Conservation (phyloP, 2,329 filamentous ascomycete species). For the Aspergillus sp. region DNA sequence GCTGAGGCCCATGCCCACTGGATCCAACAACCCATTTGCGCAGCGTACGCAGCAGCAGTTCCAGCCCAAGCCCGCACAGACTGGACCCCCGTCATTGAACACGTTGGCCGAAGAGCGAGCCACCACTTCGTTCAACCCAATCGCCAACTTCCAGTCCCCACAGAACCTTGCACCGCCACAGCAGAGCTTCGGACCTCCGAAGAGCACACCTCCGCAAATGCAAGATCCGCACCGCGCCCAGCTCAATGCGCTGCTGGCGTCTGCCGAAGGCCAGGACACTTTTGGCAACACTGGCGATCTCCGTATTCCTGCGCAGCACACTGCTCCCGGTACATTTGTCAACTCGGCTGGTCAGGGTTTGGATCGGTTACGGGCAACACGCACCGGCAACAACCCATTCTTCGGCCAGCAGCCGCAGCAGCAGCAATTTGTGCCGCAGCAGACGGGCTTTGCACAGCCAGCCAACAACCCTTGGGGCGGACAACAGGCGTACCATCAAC, state of each 20-base stretch:
- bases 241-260: constrained; percentile 82
- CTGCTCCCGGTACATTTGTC: constrained; percentile 91
- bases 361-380: constrained; percentile 66
- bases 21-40: constrained; percentile 97
- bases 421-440: constrained; percentile 53
- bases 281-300: constrained; percentile 97
- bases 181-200: constrained; percentile 30
- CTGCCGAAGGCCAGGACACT: constrained; percentile 91
- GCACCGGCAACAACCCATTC: constrained; percentile 87
- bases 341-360: constrained; percentile 89
- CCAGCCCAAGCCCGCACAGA: constrained; percentile 54
- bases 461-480: constrained; percentile 59
- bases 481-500: constrained; percentile 48
- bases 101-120: constrained; percentile 83
- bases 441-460: constrained; percentile 48
- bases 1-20: constrained; percentile 81
- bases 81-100: constrained; percentile 69
- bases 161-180: constrained; percentile 30
- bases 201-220: constrained; percentile 34
- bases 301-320: constrained; percentile 94
- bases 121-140: constrained; percentile 62
- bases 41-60: constrained; percentile 56
- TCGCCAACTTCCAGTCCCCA: constrained; percentile 50
- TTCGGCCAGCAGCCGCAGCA: constrained; percentile 64
- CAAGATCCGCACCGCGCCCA: constrained; percentile 65